Conservation (phyloP, 306 rosid species). For the Cicer yamashitae region DNA sequence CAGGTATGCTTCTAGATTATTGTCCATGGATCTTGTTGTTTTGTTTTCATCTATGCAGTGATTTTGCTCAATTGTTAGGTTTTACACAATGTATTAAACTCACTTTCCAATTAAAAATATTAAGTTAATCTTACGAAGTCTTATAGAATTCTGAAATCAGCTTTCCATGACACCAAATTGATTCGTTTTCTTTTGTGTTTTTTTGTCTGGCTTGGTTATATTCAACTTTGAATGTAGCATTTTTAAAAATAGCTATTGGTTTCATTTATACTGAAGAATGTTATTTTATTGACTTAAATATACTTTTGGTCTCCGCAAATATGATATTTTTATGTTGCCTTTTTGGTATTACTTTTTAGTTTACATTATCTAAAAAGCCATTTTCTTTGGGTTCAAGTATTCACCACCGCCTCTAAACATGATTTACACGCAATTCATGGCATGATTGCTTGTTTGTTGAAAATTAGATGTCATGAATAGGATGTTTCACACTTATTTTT, state of each 20-base stretch:
- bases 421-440: conserved; percentile 20
- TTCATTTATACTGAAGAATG: neutral
- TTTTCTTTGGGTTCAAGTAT: conserved; percentile 28
- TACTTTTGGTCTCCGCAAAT: too few species aligned
- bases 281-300: neutral
- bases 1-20: too few species aligned
- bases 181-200: conserved; percentile 11
- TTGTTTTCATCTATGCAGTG: too few species aligned
- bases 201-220: neutral
- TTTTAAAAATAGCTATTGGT: conserved; percentile 14
- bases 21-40: too few species aligned
- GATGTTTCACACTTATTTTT: conserved; percentile 39
- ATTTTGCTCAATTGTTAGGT: too few species aligned
- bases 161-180: conserved; percentile 28
- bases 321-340: neutral
- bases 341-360: conserved; percentile 46
- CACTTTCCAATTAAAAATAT: conserved; percentile 1
- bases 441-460: conserved; percentile 24
- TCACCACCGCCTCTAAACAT: conserved; percentile 25
- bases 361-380: conserved; percentile 40
- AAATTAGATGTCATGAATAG: conserved; percentile 50
- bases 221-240: neutral
- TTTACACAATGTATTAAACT: neutral
- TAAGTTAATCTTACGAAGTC: neutral
- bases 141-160: neutral